Percentiles rank a stretch among this genome's conserved stretches.
Evolutionary conservation across 2,329 filamentous ascomycete species (phyloP).

Genomic region (Reticulascus tulasneorum): DNA sequence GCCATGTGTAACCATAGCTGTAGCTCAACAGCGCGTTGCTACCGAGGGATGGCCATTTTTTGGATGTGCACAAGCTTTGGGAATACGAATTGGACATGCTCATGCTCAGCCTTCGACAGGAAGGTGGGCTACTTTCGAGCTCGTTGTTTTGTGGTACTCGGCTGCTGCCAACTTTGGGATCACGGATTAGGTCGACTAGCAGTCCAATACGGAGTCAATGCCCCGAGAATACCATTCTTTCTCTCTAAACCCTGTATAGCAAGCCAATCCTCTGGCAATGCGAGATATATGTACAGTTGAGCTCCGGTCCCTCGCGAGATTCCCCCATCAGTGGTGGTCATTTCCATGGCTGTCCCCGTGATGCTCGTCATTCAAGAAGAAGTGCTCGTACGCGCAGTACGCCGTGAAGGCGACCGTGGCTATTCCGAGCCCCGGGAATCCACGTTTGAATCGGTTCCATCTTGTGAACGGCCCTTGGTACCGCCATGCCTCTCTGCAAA

Average conservation of each 20-base stretch:
- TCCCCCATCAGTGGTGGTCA: conserved; percentile 49
- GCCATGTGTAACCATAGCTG: too few relatives aligned
- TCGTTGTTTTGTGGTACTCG: too few relatives aligned
- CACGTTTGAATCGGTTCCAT: conserved; percentile 80
- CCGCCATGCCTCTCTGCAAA: conserved; percentile 82
- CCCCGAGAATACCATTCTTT: conserved; percentile 7
- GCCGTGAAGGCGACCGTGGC: conserved; percentile 85
- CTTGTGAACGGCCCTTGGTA: conserved; percentile 86
- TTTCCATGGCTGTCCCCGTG: conserved; percentile 50
- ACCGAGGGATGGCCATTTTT: too few relatives aligned
- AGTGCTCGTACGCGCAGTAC: conserved; percentile 86
- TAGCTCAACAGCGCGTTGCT: too few relatives aligned
- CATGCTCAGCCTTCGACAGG: too few relatives aligned
- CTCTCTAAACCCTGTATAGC: conserved; percentile 11
- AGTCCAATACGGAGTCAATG: too few relatives aligned
- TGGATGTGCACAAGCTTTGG: too few relatives aligned
- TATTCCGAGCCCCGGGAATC: conserved; percentile 88
- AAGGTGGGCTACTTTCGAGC: not conserved
- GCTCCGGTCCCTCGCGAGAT: conserved; percentile 5
- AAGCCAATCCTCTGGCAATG: conserved; percentile 9
- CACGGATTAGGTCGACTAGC: not conserved
- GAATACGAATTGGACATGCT: too few relatives aligned
- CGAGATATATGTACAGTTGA: conserved; percentile 33
- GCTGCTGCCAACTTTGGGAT: too few relatives aligned
- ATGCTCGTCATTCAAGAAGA: conserved; percentile 74